phyloP scores from a whole-genome alignment of 1,284 basidiomycete genomes.

The Ceratobasidium papillatum region DNA sequence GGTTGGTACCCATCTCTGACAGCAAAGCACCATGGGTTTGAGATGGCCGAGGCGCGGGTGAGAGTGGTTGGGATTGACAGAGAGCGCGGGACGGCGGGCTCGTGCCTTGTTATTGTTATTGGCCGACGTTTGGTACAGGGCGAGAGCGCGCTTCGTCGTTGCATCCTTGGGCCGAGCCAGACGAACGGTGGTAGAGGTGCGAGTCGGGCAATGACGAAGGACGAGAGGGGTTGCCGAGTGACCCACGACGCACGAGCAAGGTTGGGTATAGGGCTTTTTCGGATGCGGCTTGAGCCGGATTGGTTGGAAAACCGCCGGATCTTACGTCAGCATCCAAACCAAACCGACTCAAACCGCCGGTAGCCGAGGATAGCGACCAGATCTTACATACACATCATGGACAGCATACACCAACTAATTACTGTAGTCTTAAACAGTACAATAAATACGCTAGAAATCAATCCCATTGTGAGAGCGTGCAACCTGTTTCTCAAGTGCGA shows the following conservation, averaged over 20 bases:
- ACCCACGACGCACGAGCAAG: no score
- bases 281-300: background rate
- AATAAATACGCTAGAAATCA: background rate
- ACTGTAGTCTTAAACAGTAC: background rate
- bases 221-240: no score
- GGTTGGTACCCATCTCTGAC: conserved; percentile 22
- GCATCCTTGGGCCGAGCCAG: conserved; percentile 18
- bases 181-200: background rate
- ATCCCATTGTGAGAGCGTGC: background rate
- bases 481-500: conserved; percentile 7
- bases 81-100: background rate
- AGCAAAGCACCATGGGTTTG: conserved; percentile 7
- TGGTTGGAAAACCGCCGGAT: background rate
- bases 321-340: conserved; percentile 10
- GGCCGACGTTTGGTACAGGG: conserved; percentile 32
- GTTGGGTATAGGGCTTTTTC: background rate
- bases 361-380: no score
- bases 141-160: conserved; percentile 19
- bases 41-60: conserved; percentile 16
- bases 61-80: conserved; percentile 8
- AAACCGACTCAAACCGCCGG: background rate
- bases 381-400: background rate
- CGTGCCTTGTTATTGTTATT: conserved; percentile 19
- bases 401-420: background rate
- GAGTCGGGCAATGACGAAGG: no score